A percentile compares a stretch with the other conserved stretches of the same genome.
Evolutionary conservation across 805 yeast genomes (phyloP).

Genomic region (Saccharomycopsis fermentans): DNA sequence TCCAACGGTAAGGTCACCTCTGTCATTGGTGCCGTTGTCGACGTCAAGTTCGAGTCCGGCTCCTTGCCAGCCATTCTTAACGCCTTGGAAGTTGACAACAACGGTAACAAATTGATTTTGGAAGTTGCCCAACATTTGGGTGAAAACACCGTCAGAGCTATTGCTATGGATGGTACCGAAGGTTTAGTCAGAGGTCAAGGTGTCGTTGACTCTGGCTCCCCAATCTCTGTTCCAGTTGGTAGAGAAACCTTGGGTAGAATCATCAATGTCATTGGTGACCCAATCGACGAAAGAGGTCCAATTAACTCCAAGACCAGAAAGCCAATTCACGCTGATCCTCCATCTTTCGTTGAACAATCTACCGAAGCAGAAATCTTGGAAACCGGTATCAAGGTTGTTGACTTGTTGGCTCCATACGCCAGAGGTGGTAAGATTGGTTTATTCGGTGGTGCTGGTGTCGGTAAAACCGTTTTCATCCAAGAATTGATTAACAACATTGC

Average conservation of each 20-base stretch:
- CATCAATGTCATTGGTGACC: conserved; percentile 97
- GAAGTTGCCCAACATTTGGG: conserved; percentile 99
- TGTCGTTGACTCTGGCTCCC: conserved; percentile 93
- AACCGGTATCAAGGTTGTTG: conserved; percentile 99
- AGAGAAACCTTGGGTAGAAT: conserved; percentile 98
- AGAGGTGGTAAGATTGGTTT: conserved; percentile 99
- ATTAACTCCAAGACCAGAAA: conserved; percentile 83
- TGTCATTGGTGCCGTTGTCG: conserved; percentile 98
- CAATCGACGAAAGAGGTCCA: conserved; percentile 99
- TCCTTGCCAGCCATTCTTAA: conserved; percentile 94
- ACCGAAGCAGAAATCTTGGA: conserved; percentile 97
- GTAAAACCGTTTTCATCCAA: conserved; percentile 99
- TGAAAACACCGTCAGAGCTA: conserved; percentile 99
- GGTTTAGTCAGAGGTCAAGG: conserved; percentile 97
- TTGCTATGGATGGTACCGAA: conserved; percentile 99
- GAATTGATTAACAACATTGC: conserved; percentile 99
- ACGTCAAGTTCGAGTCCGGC: conserved; percentile 97
- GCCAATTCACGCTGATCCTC: conserved; percentile 99
- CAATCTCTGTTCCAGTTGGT: conserved; percentile 98
- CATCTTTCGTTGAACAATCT: conserved; percentile 91
- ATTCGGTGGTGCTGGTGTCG: conserved; percentile 99
- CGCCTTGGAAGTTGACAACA: conserved; percentile 81
- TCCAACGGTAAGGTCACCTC: conserved; percentile 87
- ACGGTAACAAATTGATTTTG: conserved; percentile 72
- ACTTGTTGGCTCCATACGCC: conserved; percentile 97